These are phyloP conservation scores for Camellia granthamiana DNA, from an alignment of 148 eudicot genomes.

Conservation along the genomic window DNA sequence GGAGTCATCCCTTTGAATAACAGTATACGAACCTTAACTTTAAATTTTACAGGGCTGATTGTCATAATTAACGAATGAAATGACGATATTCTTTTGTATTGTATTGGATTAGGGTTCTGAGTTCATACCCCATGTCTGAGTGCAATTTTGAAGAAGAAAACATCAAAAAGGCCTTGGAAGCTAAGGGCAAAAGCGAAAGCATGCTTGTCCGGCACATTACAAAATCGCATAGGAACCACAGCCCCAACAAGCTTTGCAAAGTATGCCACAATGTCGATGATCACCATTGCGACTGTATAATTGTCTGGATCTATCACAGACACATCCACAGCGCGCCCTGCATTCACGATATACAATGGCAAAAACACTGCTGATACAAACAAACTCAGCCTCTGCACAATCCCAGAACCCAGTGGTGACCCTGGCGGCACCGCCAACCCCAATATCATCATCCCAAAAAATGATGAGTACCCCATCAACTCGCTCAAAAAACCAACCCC, in stretches of 20 bases:
- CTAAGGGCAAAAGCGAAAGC: slow-evolving; percentile 12
- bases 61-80: too few relatives aligned
- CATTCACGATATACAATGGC: background rate
- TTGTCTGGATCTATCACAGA: background rate
- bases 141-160: background rate
- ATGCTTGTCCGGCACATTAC: background rate
- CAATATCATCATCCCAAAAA: background rate
- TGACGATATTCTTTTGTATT: too few relatives aligned
- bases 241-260: slow-evolving; percentile 1
- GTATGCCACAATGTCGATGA: too few relatives aligned
- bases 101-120: too few relatives aligned
- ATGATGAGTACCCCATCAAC: background rate
- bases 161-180: slow-evolving; percentile 17
- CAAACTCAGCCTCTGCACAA: background rate
- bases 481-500: background rate
- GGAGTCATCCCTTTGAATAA: too few relatives aligned
- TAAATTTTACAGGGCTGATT: too few relatives aligned
- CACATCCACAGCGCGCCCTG: background rate
- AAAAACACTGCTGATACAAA: background rate
- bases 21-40: too few relatives aligned
- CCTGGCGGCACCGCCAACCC: slow-evolving; percentile 8
- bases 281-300: too few relatives aligned
- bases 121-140: too few relatives aligned
- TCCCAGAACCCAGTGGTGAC: background rate
- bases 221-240: slow-evolving; percentile 5